phyloP scores from a whole-genome alignment of 495 filamentous ascomycete genomes.

The Aeminium ludgeri region DNA sequence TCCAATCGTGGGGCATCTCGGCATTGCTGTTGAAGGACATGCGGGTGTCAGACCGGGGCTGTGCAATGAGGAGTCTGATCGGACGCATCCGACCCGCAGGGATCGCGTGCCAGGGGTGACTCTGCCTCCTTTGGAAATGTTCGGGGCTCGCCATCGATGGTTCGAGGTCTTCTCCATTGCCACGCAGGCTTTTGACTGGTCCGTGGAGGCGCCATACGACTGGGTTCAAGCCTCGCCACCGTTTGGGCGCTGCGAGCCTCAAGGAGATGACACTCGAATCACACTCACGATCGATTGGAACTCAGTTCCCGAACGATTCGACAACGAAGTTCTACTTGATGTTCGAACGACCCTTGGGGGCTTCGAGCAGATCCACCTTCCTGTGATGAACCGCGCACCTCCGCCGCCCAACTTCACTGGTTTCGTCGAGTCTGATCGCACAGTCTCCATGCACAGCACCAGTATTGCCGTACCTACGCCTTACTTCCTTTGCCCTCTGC shows the following conservation, averaged over 20 bases:
- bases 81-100: constrained; percentile 32
- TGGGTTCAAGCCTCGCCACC: too few relatives aligned
- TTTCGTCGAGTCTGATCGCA: constrained; percentile 47
- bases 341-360: constrained; percentile 35
- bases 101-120: constrained; percentile 10
- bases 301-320: constrained; percentile 32
- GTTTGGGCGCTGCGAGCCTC: too few relatives aligned
- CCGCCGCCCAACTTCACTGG: constrained; percentile 39
- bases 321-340: constrained; percentile 11
- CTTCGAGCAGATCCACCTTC: constrained; percentile 39
- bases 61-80: constrained; percentile 50
- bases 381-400: constrained; percentile 35
- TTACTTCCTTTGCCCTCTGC: constrained; percentile 36
- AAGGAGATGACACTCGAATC: constrained; percentile 33
- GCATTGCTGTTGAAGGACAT: constrained; percentile 33
- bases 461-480: constrained; percentile 32
- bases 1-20: constrained; percentile 44
- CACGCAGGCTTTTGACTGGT: too few relatives aligned
- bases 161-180: too few relatives aligned
- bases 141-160: too few relatives aligned
- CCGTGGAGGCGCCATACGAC: too few relatives aligned
- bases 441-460: constrained; percentile 37
- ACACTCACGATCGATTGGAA: constrained; percentile 46
- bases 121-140: too few relatives aligned
- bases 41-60: constrained; percentile 43